phyloP scores from a whole-genome alignment of 768 basidiomycete species.

The Phanerodontia chrysosporium region DNA sequence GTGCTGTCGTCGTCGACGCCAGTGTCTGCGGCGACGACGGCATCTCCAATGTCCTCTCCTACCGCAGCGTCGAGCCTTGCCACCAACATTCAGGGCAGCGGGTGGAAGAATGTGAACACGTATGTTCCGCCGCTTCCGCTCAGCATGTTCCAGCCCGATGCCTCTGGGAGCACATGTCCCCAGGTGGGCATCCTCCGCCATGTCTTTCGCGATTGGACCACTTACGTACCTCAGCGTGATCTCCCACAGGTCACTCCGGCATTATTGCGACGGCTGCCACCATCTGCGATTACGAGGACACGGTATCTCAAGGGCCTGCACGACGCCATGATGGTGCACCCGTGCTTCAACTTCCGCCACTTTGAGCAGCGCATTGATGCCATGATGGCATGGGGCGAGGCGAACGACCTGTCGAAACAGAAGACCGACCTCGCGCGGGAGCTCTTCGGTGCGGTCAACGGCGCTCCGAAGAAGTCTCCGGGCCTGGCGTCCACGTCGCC shows the following conservation, averaged over 20 bases:
- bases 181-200: conserved; percentile 13
- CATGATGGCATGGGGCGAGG: conserved; percentile 40
- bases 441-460: conserved; percentile 17
- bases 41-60: background rate
- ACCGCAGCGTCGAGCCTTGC: conserved; percentile 9
- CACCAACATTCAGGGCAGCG: background rate
- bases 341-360: conserved; percentile 46
- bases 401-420: conserved; percentile 12
- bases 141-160: conserved; percentile 8
- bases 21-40: conserved; percentile 2
- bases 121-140: conserved; percentile 10
- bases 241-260: conserved; percentile 33
- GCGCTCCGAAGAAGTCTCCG: conserved; percentile 19
- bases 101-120: background rate
- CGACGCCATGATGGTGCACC: conserved; percentile 42
- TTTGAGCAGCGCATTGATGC: conserved; percentile 41
- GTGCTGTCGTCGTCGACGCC: conserved; percentile 19
- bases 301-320: conserved; percentile 36
- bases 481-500: conserved; percentile 14
- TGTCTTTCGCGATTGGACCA: conserved; percentile 8
- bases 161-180: background rate
- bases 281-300: conserved; percentile 32
- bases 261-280: conserved; percentile 37
- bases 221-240: conserved; percentile 5
- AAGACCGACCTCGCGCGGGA: conserved; percentile 23